Evolutionary conservation across 805 yeast species (phyloP).

Genomic region (Grigorovia transvaalensis): DNA sequence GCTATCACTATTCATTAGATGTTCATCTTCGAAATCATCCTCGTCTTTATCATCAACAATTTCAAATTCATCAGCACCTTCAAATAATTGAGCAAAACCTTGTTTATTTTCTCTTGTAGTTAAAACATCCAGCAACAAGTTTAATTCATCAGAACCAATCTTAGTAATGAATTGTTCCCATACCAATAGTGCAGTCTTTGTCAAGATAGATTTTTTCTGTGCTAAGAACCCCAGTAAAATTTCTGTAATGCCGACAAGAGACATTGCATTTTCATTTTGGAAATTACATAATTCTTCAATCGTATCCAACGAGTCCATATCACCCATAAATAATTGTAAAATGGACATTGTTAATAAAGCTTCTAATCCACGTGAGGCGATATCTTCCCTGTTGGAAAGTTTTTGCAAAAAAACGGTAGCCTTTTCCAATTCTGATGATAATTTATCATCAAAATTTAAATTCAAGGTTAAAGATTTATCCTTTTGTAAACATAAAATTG

Average conservation of each 20-base stretch:
- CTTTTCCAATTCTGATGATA: slow-evolving; percentile 37
- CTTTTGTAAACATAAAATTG: slow-evolving; percentile 22
- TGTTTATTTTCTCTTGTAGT: slow-evolving; percentile 64
- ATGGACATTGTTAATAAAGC: slow-evolving; percentile 65
- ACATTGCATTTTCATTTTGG: slow-evolving; percentile 27
- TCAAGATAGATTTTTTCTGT: slow-evolving; percentile 46
- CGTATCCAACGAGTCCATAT: slow-evolving; percentile 61
- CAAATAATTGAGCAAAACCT: slow-evolving; percentile 71
- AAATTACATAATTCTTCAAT: slow-evolving; percentile 52
- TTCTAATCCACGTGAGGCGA: slow-evolving; percentile 44
- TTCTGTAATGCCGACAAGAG: slow-evolving; percentile 46
- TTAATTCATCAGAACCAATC: slow-evolving; percentile 36
- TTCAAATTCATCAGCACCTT: slow-evolving; percentile 43
- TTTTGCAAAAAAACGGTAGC: slow-evolving; percentile 40
- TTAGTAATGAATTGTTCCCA: slow-evolving; percentile 48
- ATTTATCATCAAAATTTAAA: slow-evolving; percentile 47
- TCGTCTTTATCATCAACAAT: slow-evolving; percentile 32
- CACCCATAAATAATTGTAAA: slow-evolving; percentile 69
- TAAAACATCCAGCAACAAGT: slow-evolving; percentile 44
- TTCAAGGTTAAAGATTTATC: slow-evolving; percentile 19
- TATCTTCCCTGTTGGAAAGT: slow-evolving; percentile 24
- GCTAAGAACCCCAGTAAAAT: slow-evolving; percentile 47
- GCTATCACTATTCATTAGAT: slow-evolving; percentile 1
- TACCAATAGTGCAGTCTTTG: slow-evolving; percentile 44
- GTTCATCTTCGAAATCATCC: slow-evolving; percentile 25